Evolutionary conservation across 371 early-diverging fungal genomes (phyloP), one percentile per base, ranked within the genome.

Genomic region (Aphelidium insulamus): DNA sequence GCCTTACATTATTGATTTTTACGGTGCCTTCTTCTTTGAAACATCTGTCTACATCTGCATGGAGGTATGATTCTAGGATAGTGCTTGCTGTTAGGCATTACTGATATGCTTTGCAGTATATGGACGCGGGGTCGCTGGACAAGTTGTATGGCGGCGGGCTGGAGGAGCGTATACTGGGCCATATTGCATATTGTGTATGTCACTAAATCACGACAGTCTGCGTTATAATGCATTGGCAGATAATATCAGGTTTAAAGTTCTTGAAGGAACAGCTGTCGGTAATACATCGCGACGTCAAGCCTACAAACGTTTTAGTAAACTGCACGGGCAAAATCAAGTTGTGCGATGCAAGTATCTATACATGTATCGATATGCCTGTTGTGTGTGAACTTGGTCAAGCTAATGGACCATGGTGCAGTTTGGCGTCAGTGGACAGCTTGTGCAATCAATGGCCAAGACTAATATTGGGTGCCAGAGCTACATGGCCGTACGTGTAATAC

Each of bases 21-120:
- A 91, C 55, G 92, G 92, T n/a, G 92, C 92, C 1, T 91, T 88
- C 57, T 85, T 86, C 44, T 72, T 81, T 38, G 88, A 88, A 46
- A 72, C 77, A n/a, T 80, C 81, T 48, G 88, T 87, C 0, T 91
- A 84, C 47, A 81, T 82, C 48, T 87, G 85, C 49, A 79, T 74
- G 74, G 81, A 77, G 6, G 16, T 22, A 10, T n/a, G 12, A 27
- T 3, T 4, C 21, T 16, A 7, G 11, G 36, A 12, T 12, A 21
- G 5, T 21, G 35, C 12, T 5, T n/a, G 26, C 22, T 34, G 14
- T 33, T 34, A 16, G 12, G 10, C 15, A 21, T 36, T 8, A 7
- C 21, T 38, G 34, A 34, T 34, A 31, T 34, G 8, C 8, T 9
- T 34, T 34, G 9, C 57, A 62, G 53, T 87, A 69, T 51, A 91